Percentiles rank a stretch among this genome's conserved stretches.
Evolutionary conservation across 202 grass and related monocot genomes (phyloP).

Genomic region (Digitaria exilis): DNA sequence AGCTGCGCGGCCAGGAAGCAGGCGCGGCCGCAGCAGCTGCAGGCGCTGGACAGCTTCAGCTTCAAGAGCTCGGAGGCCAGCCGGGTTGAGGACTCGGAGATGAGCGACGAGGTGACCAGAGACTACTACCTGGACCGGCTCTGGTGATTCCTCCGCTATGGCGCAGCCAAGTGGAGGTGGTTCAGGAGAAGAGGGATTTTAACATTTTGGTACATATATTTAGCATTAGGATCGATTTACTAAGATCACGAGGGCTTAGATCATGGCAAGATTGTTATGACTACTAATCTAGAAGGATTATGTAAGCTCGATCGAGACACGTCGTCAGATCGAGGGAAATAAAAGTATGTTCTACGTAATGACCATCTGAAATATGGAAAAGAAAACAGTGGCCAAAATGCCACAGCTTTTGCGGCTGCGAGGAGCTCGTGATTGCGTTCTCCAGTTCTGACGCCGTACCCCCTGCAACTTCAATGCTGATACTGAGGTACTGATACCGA

Average conservation of each 20-base stretch:
- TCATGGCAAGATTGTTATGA: background rate
- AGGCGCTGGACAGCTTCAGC: slow-evolving; percentile 48
- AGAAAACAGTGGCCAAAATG: background rate
- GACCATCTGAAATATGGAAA: background rate
- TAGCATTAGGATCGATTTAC: background rate
- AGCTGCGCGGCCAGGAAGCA: slow-evolving; percentile 29
- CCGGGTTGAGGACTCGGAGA: slow-evolving; percentile 37
- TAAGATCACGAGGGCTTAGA: slow-evolving; percentile 10
- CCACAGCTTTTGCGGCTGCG: background rate
- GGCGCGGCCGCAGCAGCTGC: slow-evolving; percentile 16
- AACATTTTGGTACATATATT: slow-evolving; percentile 20
- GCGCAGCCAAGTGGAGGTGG: background rate
- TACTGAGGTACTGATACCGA: slow-evolving; percentile 2
- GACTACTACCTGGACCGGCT: slow-evolving; percentile 92
- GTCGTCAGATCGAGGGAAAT: slow-evolving; percentile 5
- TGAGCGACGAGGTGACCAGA: slow-evolving; percentile 52
- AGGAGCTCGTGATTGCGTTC: background rate
- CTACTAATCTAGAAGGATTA: background rate
- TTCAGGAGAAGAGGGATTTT: background rate
- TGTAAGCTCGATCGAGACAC: background rate
- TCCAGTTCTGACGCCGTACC: background rate
- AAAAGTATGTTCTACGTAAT: slow-evolving; percentile 3
- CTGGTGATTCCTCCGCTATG: slow-evolving; percentile 64
- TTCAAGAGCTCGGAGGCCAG: slow-evolving; percentile 50
- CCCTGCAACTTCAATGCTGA: slow-evolving; percentile 20